These are phyloP conservation scores for Isabelozyma rhagii DNA, from an alignment of 805 yeast species.

Conservation along the genomic window DNA sequence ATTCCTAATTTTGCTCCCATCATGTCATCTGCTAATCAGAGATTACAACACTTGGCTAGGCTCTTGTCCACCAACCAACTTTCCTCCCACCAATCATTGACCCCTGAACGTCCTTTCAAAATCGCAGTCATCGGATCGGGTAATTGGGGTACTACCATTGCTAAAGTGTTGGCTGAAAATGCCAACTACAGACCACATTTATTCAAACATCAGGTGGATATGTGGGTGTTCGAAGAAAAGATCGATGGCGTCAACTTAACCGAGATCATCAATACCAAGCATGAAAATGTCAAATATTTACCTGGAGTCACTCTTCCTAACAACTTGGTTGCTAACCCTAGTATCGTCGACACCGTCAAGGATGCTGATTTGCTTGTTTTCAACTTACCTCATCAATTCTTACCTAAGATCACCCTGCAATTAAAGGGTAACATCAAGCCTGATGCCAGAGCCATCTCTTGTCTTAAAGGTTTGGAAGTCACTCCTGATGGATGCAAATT, in stretches of 20 bases:
- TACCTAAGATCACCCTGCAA: constrained; percentile 35
- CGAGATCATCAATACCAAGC: constrained; percentile 40
- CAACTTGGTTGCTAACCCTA: constrained; percentile 40
- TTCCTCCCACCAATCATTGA: constrained; percentile 1
- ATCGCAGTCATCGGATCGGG: constrained; percentile 45
- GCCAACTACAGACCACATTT: constrained; percentile 35
- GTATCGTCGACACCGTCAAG: constrained; percentile 32
- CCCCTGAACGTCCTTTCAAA: constrained; percentile 23
- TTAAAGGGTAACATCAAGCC: constrained; percentile 39
- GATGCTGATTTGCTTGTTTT: constrained; percentile 44
- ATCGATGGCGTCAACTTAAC: constrained; percentile 41
- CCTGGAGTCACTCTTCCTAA: constrained; percentile 41
- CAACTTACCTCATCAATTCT: constrained; percentile 46
- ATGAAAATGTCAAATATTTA: constrained; percentile 43
- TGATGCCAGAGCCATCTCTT: constrained; percentile 40
- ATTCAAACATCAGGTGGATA: constrained; percentile 35
- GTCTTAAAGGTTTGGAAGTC: constrained; percentile 46
- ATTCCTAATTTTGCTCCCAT: not conserved
- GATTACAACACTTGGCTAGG: constrained; percentile 15
- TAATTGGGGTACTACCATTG: constrained; percentile 48
- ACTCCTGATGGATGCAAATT: constrained; percentile 41
- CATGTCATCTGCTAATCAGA: constrained; percentile 2
- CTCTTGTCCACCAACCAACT: constrained; percentile 10
- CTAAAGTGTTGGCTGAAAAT: constrained; percentile 44
- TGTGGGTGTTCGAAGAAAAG: constrained; percentile 46